These are phyloP conservation scores for Eucalyptus cloeziana DNA, from an alignment of 345 rosid species.

Conservation along the genomic window DNA sequence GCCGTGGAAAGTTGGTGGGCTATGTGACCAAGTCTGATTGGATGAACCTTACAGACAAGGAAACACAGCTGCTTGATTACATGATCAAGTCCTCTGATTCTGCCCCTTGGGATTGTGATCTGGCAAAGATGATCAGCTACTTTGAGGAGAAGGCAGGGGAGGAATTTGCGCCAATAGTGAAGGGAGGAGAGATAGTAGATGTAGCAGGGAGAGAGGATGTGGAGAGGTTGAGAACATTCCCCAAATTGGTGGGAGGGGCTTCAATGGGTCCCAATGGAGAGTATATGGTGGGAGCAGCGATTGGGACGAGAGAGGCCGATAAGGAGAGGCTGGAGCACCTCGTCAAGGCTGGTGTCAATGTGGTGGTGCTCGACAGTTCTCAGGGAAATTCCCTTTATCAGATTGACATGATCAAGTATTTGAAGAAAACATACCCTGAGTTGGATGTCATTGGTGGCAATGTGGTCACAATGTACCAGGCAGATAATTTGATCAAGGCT, in stretches of 20 bases:
- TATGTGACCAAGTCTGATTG: constrained; percentile 54
- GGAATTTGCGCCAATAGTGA: constrained; percentile 50
- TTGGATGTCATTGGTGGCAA: constrained; percentile 90
- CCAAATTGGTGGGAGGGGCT: constrained; percentile 55
- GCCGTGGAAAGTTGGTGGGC: constrained; percentile 40
- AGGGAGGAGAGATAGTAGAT: constrained; percentile 52
- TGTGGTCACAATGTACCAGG: constrained; percentile 78
- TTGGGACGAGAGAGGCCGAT: constrained; percentile 75
- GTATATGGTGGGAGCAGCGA: constrained; percentile 92
- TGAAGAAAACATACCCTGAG: constrained; percentile 52
- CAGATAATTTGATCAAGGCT: constrained; percentile 72
- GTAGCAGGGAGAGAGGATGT: constrained; percentile 58
- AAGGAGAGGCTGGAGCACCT: constrained; percentile 73
- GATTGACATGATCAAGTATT: constrained; percentile 76
- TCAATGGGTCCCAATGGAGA: constrained; percentile 60
- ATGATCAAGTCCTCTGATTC: constrained; percentile 36
- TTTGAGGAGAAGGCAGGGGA: constrained; percentile 22
- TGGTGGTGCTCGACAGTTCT: constrained; percentile 76
- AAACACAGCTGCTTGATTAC: constrained; percentile 40
- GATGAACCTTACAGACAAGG: constrained; percentile 30
- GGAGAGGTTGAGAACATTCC: constrained; percentile 61
- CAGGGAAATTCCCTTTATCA: constrained; percentile 89
- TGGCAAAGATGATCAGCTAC: constrained; percentile 28
- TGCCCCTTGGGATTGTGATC: constrained; percentile 43
- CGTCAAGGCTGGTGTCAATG: constrained; percentile 61